Base-by-base conservation (phyloP, 805 yeast genomes). In the Teunomyces atbi region DNA sequence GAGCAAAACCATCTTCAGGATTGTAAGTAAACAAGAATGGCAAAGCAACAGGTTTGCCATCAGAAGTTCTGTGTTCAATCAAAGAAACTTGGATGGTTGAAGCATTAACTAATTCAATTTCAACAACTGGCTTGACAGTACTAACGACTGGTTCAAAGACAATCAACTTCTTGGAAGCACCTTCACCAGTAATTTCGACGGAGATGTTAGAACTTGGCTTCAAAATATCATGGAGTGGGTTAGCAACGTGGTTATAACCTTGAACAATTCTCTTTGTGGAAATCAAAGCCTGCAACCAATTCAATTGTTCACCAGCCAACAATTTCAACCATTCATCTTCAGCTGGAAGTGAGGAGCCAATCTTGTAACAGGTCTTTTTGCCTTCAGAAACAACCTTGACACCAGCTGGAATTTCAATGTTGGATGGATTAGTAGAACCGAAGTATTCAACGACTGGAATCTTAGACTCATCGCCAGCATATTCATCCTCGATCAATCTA, bases 251-350 rank as follows among this genome's bases (percentile, higher is more conserved):
- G 71, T 84, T 82, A 54, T 81, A 74, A 47, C 88, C 96, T 74
- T 94, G 98, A 49, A 90, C 94, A 62, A 89, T 75, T 65, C 88
- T 83, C 46, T 81, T 77, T 54, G 92, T 77, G 19, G 91, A 74
- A 53, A 94, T 74, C 68, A 94, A 82, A 27, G 98, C 97, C 58
- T 85, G 86, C 71, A 96, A 82, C 99, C 99, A 94, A 66, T 79
- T 81, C 60, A 81, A 80, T 50, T 76, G 63, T 44, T 77, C 63
- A 52, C 98, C 98, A 46, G 96, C 96, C 56, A 94, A 75, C 48
- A 84, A 72, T 45, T 81, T 71, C 61, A 87, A 81, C 99, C 99
- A 94, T 45, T 72, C 71, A 13, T 52, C 47, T 38, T 60, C 51
- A 5, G 54, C 54, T 32, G 74, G 74, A 42, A 65, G 45, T 18